Base-by-base conservation (phyloP, 306 rosid species). In the Mucuna pruriens region DNA sequence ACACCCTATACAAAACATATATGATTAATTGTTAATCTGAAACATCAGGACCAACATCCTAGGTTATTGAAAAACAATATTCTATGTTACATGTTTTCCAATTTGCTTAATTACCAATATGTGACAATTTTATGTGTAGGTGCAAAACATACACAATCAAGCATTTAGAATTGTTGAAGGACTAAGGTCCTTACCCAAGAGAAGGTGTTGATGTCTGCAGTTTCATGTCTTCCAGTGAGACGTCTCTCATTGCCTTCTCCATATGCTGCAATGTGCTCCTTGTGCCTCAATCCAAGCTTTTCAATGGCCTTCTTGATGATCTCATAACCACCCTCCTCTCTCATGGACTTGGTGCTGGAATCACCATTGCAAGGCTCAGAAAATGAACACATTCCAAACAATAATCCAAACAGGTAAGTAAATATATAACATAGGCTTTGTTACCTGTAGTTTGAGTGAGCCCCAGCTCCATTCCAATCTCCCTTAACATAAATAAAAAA, bases 171-270 rank as follows among this genome's bases (percentile, higher is more conserved):
- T n/a, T n/a, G n/a, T n/a, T n/a, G n/a, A n/a, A n/a, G n/a, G n/a
- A n/a, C n/a, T n/a, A n/a, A n/a, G 16, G 19, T 3, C 5, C 39
- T 16, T 86, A 89, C 92, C 92, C 92, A 91, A 71, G 65, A 22
- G 81, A 91, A 91, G 42, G 72, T 85, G 81, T 87, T 46, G 63
- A 91, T 91, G 66, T 89, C 86, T 0, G 91, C 92, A 1, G 94
- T 91, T 84, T 91, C 92, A 51, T 91, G 90, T 70, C 13, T 83
- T 6, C 94, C 94, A 4, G 92, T 91, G 81, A 91, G 92, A 38
- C 91, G 91, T 34, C 92, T 89, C 77, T 91, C 91, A 38, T 91
- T 91, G 75, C 94, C 94, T 84, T 84, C 81, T n/a, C 94, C 94
- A 65, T 91, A 89, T 33, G 92, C 91, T 40, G 91, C 88, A 39